These are phyloP conservation scores for Hebeloma cylindrosporum DNA, from an alignment of 768 basidiomycete species.

Conservation along the genomic window DNA sequence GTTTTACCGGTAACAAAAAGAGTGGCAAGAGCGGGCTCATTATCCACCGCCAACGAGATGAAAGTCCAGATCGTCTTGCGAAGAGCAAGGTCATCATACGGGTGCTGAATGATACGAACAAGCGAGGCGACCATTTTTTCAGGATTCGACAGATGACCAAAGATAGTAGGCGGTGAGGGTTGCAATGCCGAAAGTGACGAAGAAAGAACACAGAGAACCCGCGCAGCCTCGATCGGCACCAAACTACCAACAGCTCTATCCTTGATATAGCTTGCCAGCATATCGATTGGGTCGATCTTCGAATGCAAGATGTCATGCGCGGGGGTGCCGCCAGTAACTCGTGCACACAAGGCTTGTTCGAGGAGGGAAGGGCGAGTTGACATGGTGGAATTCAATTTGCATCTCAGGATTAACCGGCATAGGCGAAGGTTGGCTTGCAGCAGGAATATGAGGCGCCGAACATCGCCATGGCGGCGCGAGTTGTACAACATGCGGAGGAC, in stretches of 20 bases:
- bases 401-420: constrained; percentile 58
- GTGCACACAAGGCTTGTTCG: constrained; percentile 74
- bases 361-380: constrained; percentile 59
- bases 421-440: constrained; percentile 68
- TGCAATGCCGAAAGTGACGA: constrained; percentile 60
- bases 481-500: constrained; percentile 59
- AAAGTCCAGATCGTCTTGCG: constrained; percentile 84
- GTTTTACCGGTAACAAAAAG: constrained; percentile 79
- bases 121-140: constrained; percentile 67
- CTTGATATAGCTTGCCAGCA: constrained; percentile 66
- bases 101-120: constrained; percentile 73
- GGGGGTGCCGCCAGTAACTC: constrained; percentile 49
- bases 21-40: constrained; percentile 81
- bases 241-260: constrained; percentile 58
- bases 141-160: constrained; percentile 76
- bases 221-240: constrained; percentile 67
- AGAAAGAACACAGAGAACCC: constrained; percentile 66
- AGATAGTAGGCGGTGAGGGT: constrained; percentile 68
- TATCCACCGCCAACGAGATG: constrained; percentile 76
- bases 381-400: constrained; percentile 51
- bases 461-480: constrained; percentile 69
- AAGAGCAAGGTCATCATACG: constrained; percentile 72
- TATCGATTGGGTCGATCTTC: constrained; percentile 72
- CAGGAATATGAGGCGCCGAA: constrained; percentile 63
- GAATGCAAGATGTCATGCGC: constrained; percentile 45